Base-by-base conservation (phyloP, 805 yeast genomes). In the Tetrapisispora nanseiensis region DNA sequence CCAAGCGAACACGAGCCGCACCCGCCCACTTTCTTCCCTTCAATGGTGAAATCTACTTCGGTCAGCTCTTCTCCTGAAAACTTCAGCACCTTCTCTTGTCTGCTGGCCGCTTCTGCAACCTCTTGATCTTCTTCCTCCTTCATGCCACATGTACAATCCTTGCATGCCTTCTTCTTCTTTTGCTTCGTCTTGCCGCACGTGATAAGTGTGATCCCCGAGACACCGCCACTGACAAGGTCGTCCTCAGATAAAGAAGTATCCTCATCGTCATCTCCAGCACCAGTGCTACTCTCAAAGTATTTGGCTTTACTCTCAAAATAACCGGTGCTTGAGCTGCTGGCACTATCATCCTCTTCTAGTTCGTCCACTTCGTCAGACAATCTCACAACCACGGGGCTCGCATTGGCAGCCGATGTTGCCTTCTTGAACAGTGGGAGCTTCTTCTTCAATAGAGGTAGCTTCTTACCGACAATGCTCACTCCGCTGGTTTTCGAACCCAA, bases 1-100 rank as follows among this genome's bases (percentile, higher is more conserved):
- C 99, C 99, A 39, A 92, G 72, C 0, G 97, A 80, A 67, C 99
- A 92, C 10, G 95, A 85, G 21, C 95, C 95, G 68, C 99, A 92
- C 3, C 97, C 96, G 27, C 97, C 97, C 11, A 95, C 82, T 56
- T 62, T 57, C 57, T 90, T 90, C 32, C 97, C 97, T 50, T 89
- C 86, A n/a, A 89, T 78, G 0, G 98, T 90, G 67, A 90, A 90
- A 60, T 90, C 97, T 43, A 90, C 78, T 60, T 90, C 98, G 3
- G 94, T 75, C 54, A 87, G 69, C 39, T 90, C 97, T 42, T 79
- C 78, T 33, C 56, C 63, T 39, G 56, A 66, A 65, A 47, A 72
- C 66, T 59, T 46, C 60, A 60, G 51, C 55, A 77, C 71, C 43
- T 64, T 60, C 23, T 67, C 69, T 33, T 58, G 64, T 28, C 50